phyloP scores from a whole-genome alignment of 2,329 filamentous ascomycete species.

The Kalmusia sp. region DNA sequence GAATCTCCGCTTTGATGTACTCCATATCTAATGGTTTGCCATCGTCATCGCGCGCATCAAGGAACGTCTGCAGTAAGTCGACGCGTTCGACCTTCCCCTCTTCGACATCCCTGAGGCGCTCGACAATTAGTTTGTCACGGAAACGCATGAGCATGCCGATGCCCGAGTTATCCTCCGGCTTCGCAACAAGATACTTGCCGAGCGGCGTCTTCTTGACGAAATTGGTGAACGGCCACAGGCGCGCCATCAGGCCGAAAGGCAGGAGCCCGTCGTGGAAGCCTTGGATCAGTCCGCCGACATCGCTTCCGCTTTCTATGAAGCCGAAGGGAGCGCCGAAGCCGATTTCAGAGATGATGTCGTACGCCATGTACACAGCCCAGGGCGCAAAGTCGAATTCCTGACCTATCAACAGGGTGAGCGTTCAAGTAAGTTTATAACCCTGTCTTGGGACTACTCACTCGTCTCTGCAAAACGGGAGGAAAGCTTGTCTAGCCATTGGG shows the following conservation, averaged over 20 bases:
- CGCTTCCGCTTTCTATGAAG: constrained; percentile 60
- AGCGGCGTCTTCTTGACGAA: constrained; percentile 63
- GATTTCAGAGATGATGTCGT: constrained; percentile 64
- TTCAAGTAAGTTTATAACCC: too few relatives aligned
- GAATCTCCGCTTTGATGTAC: constrained; percentile 61
- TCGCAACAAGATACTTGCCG: constrained; percentile 61
- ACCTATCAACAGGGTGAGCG: neutral
- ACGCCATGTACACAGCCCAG: constrained; percentile 61
- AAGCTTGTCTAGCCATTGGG: constrained; percentile 59
- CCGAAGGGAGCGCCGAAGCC: constrained; percentile 64
- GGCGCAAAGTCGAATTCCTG: constrained; percentile 60
- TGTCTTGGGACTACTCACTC: constrained; percentile 38
- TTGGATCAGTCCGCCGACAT: constrained; percentile 59
- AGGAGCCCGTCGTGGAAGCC: constrained; percentile 61
- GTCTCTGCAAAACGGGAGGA: constrained; percentile 54
- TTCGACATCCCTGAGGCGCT: constrained; percentile 58
- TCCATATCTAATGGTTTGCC: constrained; percentile 57
- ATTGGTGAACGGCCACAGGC: constrained; percentile 62
- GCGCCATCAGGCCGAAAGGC: constrained; percentile 59
- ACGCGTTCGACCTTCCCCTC: constrained; percentile 54
- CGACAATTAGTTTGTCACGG: constrained; percentile 60
- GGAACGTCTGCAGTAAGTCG: constrained; percentile 62
- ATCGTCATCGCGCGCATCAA: constrained; percentile 46
- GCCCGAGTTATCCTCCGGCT: constrained; percentile 60
- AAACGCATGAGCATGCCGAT: constrained; percentile 66